phyloP scores from a whole-genome alignment of 1,284 basidiomycete genomes.

The Sporisorium iseilematis-ciliati region DNA sequence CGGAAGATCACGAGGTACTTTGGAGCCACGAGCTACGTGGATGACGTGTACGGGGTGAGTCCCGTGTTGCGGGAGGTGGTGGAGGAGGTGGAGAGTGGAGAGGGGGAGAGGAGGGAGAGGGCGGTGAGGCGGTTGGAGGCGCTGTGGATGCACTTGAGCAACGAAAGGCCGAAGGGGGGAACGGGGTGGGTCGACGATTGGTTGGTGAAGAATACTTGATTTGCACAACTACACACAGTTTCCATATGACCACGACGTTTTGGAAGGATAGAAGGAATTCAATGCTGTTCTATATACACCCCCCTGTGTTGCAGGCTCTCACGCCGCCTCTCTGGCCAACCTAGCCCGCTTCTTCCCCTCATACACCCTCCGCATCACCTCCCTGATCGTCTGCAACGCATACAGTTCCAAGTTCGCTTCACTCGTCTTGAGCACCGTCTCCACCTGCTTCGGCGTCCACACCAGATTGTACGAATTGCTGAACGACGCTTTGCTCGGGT shows the following conservation, averaged over 20 bases:
- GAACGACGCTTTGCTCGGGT: slow-evolving; percentile 57
- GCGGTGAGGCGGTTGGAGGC: slow-evolving; percentile 9
- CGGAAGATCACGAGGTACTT: slow-evolving; percentile 35
- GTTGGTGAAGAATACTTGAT: slow-evolving; percentile 26
- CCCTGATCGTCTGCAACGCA: slow-evolving; percentile 38
- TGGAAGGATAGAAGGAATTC: no score
- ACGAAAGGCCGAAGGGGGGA: slow-evolving; percentile 7
- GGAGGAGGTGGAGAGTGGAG: slow-evolving; percentile 16
- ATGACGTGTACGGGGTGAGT: slow-evolving; percentile 37
- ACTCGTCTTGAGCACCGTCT: slow-evolving; percentile 51
- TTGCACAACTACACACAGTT: no score
- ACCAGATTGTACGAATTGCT: slow-evolving; percentile 68
- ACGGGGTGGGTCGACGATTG: slow-evolving; percentile 40
- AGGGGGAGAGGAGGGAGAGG: slow-evolving; percentile 24
- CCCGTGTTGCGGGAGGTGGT: slow-evolving; percentile 32
- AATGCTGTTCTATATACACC: no score
- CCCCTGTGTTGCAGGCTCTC: no score
- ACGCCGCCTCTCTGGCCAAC: not conserved
- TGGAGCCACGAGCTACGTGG: slow-evolving; percentile 17
- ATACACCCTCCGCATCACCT: slow-evolving; percentile 44
- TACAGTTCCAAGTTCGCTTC: slow-evolving; percentile 56
- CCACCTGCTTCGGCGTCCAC: slow-evolving; percentile 64
- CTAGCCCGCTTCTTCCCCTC: slow-evolving; percentile 43
- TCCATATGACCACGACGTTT: no score
- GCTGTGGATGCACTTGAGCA: slow-evolving; percentile 41